Conservation (phyloP, 164 flowering plant species). For the Houttuynia cordata region DNA sequence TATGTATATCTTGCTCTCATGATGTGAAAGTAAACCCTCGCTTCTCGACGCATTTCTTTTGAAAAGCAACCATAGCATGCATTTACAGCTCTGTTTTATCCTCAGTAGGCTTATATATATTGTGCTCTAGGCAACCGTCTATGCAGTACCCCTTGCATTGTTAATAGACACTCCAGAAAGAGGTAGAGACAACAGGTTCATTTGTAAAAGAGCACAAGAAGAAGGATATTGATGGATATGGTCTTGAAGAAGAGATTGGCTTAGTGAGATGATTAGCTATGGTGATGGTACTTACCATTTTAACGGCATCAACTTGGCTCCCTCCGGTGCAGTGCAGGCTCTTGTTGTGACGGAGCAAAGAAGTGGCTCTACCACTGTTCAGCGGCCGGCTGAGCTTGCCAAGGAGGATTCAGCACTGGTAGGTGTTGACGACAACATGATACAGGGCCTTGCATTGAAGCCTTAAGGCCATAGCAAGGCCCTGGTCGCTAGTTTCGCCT, state of each 20-base stretch:
- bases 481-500: slow-evolving; percentile 29
- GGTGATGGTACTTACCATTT: background rate
- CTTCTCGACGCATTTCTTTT: background rate
- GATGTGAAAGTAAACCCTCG: background rate
- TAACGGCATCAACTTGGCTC: background rate
- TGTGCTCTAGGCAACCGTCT: background rate
- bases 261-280: no score
- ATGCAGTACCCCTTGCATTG: background rate
- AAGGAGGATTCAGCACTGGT: background rate
- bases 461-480: slow-evolving; percentile 59
- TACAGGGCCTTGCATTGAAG: slow-evolving; percentile 15
- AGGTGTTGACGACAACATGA: background rate
- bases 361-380: background rate
- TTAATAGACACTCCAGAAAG: no score
- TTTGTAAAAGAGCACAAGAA: no score
- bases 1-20: background rate
- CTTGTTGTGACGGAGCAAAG: background rate
- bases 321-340: background rate
- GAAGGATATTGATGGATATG: background rate
- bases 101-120: background rate
- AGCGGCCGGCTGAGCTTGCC: background rate
- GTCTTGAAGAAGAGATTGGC: background rate
- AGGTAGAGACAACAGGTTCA: background rate
- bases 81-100: no score
- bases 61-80: background rate